A percentile compares a stretch with the other conserved stretches of the same genome.
phyloP scores from a whole-genome alignment of 257 asterid species.

The Primulina eburnea region DNA sequence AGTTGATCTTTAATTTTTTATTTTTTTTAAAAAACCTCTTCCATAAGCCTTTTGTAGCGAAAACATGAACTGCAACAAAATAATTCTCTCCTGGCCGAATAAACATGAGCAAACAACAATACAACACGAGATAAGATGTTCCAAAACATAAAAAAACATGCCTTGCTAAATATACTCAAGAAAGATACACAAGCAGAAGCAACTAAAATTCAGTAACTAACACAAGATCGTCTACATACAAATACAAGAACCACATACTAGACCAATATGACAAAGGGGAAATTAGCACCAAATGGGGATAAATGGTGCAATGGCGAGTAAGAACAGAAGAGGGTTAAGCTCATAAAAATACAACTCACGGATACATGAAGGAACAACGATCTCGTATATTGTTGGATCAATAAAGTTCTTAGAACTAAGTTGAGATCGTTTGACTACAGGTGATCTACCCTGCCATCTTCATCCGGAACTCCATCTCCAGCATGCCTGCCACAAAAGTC shows the following conservation, averaged over 20 bases:
- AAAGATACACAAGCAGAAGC: neutral
- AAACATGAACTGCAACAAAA: too few relatives aligned
- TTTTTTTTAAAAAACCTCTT: too few relatives aligned
- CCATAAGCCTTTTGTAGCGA: too few relatives aligned
- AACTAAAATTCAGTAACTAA: neutral
- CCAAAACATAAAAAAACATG: neutral
- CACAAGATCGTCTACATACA: neutral
- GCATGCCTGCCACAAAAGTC: slow-evolving; percentile 54
- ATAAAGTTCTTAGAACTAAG: slow-evolving; percentile 28
- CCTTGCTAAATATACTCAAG: neutral
- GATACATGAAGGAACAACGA: neutral
- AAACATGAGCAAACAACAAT: neutral
- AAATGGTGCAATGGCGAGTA: neutral
- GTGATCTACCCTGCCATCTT: slow-evolving; percentile 51
- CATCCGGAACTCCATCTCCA: slow-evolving; percentile 64
- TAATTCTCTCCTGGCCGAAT: too few relatives aligned
- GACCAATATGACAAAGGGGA: neutral
- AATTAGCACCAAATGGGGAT: neutral
- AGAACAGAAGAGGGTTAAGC: neutral
- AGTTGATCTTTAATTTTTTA: too few relatives aligned
- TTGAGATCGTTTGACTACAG: slow-evolving; percentile 27
- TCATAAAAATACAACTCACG: slow-evolving; percentile 18
- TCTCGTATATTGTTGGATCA: slow-evolving; percentile 15
- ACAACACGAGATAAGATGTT: neutral
- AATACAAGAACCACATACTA: neutral